Evolutionary conservation across 2,329 filamentous ascomycete species (phyloP).

Genomic region (Ophiostoma triangulosporum): DNA sequence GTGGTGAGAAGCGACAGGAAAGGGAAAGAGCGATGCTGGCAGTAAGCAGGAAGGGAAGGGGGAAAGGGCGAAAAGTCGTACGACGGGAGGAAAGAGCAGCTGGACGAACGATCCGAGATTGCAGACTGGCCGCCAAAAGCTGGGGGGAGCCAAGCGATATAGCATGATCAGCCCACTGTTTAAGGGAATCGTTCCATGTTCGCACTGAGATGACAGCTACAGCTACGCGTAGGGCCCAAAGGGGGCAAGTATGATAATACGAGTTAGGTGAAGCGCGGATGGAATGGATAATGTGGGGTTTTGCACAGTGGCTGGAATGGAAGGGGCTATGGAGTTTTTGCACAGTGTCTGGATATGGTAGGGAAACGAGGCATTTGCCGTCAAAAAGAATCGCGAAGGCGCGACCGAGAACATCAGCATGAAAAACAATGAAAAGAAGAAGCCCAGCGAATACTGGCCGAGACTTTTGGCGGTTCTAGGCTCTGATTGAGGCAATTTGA

Average conservation of each 20-base stretch:
- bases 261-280: too few species aligned
- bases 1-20: background rate
- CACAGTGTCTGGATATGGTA: background rate
- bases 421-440: background rate
- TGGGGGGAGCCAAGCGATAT: constrained; percentile 6
- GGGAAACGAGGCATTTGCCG: background rate
- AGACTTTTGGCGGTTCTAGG: background rate
- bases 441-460: background rate
- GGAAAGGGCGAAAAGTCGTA: constrained; percentile 8
- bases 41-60: background rate
- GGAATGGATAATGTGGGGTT: background rate
- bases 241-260: background rate
- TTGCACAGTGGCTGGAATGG: background rate
- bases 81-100: constrained; percentile 7
- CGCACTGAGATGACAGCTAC: constrained; percentile 3
- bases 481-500: background rate
- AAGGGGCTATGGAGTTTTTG: background rate
- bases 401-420: background rate
- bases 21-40: constrained; percentile 4
- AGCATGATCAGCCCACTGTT: constrained; percentile 14
- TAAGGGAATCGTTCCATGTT: constrained; percentile 13
- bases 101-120: constrained; percentile 5
- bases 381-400: background rate
- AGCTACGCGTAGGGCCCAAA: background rate
- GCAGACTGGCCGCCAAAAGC: background rate